Conservation (phyloP, 2,329 filamentous ascomycete species). For the Cordyceps farinosa region DNA sequence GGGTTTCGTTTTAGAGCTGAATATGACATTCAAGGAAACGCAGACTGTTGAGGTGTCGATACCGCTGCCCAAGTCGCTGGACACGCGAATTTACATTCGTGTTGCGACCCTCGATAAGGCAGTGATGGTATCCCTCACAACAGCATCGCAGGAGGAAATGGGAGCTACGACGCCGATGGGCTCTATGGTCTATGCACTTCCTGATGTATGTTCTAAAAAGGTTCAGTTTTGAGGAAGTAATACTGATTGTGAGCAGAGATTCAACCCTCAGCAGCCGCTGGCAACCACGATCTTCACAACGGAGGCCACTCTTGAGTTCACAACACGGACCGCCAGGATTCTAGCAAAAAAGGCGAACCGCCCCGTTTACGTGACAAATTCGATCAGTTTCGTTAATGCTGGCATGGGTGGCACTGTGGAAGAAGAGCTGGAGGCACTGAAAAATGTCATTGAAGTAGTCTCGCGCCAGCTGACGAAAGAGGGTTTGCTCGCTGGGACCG, state of each 20-base stretch:
- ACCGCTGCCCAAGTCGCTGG: constrained; percentile 56
- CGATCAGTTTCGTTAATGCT: constrained; percentile 69
- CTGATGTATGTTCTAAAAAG: constrained; percentile 61
- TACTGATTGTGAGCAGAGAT: constrained; percentile 36
- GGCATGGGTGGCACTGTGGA: constrained; percentile 79
- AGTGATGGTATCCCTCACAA: constrained; percentile 59
- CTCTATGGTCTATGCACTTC: constrained; percentile 90
- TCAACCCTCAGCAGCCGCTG: constrained; percentile 59
- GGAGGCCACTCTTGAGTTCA: constrained; percentile 78
- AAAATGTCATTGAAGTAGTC: constrained; percentile 67
- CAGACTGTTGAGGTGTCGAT: constrained; percentile 48
- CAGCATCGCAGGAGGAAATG: constrained; percentile 51
- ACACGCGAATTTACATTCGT: constrained; percentile 59
- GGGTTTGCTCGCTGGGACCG: background rate
- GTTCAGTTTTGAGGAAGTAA: too few relatives aligned
- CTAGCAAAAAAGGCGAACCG: constrained; percentile 68
- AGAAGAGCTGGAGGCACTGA: constrained; percentile 90
- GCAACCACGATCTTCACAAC: constrained; percentile 76
- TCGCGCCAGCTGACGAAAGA: constrained; percentile 28
- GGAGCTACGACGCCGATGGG: constrained; percentile 60
- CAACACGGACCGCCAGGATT: constrained; percentile 78
- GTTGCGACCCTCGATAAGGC: constrained; percentile 56
- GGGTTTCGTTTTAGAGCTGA: background rate
- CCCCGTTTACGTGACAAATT: constrained; percentile 89
- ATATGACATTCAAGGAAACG: constrained; percentile 25